Evolutionary conservation across 768 basidiomycete species (phyloP), one percentile per base, ranked within the genome.

Genomic region (Galerina sulciceps): DNA sequence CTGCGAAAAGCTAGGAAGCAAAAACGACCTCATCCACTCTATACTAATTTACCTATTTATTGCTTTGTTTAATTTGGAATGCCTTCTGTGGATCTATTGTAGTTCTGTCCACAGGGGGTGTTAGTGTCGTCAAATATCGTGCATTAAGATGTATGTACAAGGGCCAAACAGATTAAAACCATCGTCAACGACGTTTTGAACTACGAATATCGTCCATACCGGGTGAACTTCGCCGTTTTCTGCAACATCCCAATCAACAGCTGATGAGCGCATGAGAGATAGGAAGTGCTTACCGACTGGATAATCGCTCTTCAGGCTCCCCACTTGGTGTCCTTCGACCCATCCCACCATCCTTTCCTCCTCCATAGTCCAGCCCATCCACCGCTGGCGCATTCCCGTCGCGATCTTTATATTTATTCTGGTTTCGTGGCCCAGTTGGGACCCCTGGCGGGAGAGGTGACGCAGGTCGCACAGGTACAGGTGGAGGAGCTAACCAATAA

Each of bases 361-460:
- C 75, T 10, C 76, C 92, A 64, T 94, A 94, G 69, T 94, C 93
- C 66, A 94, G 73, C n/a, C 93, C 92, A 68, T 94, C 92, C 11
- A 92, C 90, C 23, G 91, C 91, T 59, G 91, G 89, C 1, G 90
- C 89, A 67, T 91, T 91, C 14, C 85, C 87, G 67, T 94, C 92
- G 41, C 91, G 82, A 71, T 94, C 93, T 78, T 93, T 94, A 76
- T 94, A 94, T 69, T 92, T 92, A 69, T 91, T 91, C 72, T 91
- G 90, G 70, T 93, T 93, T 43, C 93, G 81, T 11, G 93, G 93
- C 1, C 93, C 93, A 0, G 93, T 94, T 1, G 93, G 93, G 17
- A 94, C 93, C 58, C 88, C 88, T 13, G 93, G 91, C 1, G 93
- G 93, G 1, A 94, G 80, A 15, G 93, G 93, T 0, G 93, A 94